A percentile compares a stretch with the other conserved stretches of the same genome.
phyloP scores from a whole-genome alignment of 345 rosid genomes.

The Salix suchowensis region DNA sequence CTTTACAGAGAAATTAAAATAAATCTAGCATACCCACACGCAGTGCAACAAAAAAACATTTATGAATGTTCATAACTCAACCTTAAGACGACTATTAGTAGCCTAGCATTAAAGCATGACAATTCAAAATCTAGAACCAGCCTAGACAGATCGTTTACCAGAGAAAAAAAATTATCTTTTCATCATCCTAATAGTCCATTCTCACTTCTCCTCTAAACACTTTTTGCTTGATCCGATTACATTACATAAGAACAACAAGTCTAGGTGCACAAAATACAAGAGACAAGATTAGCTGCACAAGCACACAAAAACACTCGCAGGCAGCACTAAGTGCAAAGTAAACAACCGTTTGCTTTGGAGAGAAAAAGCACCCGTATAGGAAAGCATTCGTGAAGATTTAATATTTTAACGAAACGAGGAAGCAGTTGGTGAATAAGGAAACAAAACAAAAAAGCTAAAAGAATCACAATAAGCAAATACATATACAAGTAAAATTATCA shows the following conservation, averaged over 20 bases:
- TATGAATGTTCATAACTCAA: too few species aligned
- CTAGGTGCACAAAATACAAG: background rate
- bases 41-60: too few species aligned
- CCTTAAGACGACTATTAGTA: too few species aligned
- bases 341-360: background rate
- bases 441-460: background rate
- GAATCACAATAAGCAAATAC: background rate
- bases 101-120: too few species aligned
- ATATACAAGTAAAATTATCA: background rate
- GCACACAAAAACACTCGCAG: background rate
- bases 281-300: background rate
- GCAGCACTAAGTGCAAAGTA: background rate
- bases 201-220: background rate
- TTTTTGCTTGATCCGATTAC: background rate
- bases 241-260: background rate
- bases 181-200: background rate
- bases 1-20: too few species aligned
- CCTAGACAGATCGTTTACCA: background rate
- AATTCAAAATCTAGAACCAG: background rate
- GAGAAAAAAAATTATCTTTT: background rate
- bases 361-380: background rate
- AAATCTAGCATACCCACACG: too few species aligned
- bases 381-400: background rate
- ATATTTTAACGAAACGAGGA: too few species aligned
- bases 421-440: background rate